phyloP scores from a whole-genome alignment of 129 eudicot species.

The Smallanthus sonchifolius region DNA sequence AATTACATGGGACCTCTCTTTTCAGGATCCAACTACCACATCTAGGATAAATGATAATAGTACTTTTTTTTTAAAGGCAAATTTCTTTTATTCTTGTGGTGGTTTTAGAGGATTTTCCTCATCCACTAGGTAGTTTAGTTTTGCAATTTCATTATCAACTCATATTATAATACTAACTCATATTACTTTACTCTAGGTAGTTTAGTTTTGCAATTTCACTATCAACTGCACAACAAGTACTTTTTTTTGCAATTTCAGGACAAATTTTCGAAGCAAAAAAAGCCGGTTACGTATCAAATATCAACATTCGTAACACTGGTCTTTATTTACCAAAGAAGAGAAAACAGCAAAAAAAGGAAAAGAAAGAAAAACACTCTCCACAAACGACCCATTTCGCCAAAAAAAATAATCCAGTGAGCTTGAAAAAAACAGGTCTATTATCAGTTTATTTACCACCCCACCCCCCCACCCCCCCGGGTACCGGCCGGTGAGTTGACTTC shows the following conservation, averaged over 20 bases:
- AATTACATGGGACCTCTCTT: slow-evolving; percentile 11
- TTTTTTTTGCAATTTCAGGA: not conserved
- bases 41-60: not conserved
- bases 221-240: no score
- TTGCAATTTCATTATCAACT: no score
- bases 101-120: no score
- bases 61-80: no score
- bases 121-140: no score
- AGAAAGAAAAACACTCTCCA: not conserved
- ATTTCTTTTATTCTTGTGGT: no score
- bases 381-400: not conserved
- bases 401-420: not conserved
- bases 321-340: not conserved
- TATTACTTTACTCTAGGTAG: not conserved
- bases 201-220: not conserved
- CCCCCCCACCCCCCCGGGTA: no score
- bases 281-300: not conserved
- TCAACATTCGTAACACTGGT: not conserved
- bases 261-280: not conserved
- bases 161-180: not conserved
- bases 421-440: no score
- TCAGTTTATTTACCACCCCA: no score
- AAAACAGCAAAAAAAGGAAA: not conserved
- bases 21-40: slow-evolving; percentile 19
- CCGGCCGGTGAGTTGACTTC: not conserved